Evolutionary conservation across 306 rosid species (phyloP), one percentile per base, ranked within the genome.

Genomic region (Cercis canadensis): DNA sequence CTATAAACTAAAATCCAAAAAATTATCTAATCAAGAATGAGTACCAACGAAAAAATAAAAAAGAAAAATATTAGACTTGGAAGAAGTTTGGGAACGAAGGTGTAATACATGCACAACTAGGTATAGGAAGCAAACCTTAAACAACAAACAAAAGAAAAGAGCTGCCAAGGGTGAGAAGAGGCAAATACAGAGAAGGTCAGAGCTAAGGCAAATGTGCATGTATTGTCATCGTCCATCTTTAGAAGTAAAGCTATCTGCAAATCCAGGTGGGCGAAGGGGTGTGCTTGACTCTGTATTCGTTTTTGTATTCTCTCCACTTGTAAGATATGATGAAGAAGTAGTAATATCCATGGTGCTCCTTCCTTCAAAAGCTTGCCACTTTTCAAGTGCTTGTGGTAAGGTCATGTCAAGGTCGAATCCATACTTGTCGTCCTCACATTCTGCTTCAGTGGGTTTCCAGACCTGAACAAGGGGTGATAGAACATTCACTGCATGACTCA

Each of bases 401-500:
- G 85, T 61, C 89, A 90, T 68, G 6, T 87, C 87, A 11, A 86
- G 78, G 76, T 85, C 77, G 54, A 89, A 87, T 4, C 89, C 97
- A 34, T 64, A 59, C 8, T 55, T 5, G 9, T 82, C 96, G 7
- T 82, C 96, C 34, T 86, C 90, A 12, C 17, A 43, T 44, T 73
- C 73, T 14, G 72, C 39, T 56, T 80, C 82, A n/a, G 85, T 8
- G 4, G 98, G 98, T 72, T 86, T 90, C 98, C 96, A 90, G 11
- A 84, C 79, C 75, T 89, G 88, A 29, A 90, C 73, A n/a, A 90
- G 91, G 17, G 97, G 78, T 0, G 90, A 89, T 21, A 94, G 79
- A 57, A 89, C 95, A 52, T 84, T 90, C 74, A 94, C 98, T 0
- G 39, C 90, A 59, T 86, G 92, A 34, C 96, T 64, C 90, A 94